Base-by-base conservation (phyloP, 495 filamentous ascomycete genomes). In the Lasiosphaeria miniovina region DNA sequence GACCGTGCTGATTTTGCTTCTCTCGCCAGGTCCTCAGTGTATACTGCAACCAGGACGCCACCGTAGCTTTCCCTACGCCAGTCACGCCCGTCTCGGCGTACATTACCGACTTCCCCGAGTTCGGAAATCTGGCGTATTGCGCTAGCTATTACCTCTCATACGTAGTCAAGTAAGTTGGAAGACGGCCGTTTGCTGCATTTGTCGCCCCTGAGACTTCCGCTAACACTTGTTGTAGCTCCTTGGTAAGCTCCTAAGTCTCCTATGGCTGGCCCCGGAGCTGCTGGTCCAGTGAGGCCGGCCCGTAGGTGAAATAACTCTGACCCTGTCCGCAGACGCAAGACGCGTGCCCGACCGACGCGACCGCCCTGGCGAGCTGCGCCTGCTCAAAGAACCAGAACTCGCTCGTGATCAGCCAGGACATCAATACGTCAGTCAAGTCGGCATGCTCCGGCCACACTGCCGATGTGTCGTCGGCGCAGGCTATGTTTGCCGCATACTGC, bases 311-410 rank as follows among this genome's bases (percentile, higher is more conserved):
- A 35, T 14, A 31, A 8, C 31, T 4, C 46, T 55, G 36, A 55
- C 35, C 15, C 4, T 14, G 5, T n/a, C 31, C 9, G 10, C 50
- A 64, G 59, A 60, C 60, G 59, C 49, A 74, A 63, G 68, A 68
- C 38, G 67, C 67, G 6, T 79, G 77, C 55, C 76, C 74, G 6
- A 36, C 68, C 2, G 75, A 76, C 5, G 68, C 73, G 10, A 66
- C 74, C 12, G 70, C 66, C 32, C 67, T 80, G 6, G 78, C 78
- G 10, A 72, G 71, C 31, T 83, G 80, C 48, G 79, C 68, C 17
- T 83, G 80, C 60, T 36, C 55, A 24, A 81, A 81, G 62, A 75
- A 79, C 57, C 71, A 77, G 17, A 79, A 79, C 46, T 77, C 74
- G 31, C 54, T 69, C 10, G 51, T 61, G 11, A 68, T 72, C 49